Evolutionary conservation across 2,329 filamentous ascomycete genomes (phyloP), one percentile per base, ranked within the genome.

Genomic region (Talaromyces sp.): DNA sequence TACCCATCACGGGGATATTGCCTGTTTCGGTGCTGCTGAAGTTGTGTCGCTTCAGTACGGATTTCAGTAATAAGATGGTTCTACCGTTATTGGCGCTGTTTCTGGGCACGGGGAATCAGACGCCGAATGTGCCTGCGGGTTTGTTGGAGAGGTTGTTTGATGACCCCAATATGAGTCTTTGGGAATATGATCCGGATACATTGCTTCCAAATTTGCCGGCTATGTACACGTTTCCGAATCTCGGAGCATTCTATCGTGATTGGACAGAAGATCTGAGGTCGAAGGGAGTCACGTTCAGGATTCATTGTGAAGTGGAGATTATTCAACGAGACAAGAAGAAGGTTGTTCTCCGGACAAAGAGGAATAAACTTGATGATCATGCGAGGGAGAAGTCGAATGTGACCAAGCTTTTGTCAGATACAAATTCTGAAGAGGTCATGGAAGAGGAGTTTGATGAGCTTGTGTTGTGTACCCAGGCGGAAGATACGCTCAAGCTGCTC

Each of bases 21-120:
- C 86, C 80, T 0, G 87, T 92, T 70, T 87, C 86, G 66, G 75
- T 87, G 39, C 83, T 92, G 73, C 81, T 92, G 69, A 85, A 85
- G 64, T 75, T 91, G 60, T 91, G 90, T 75, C 79, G 86, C 64
- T 92, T 92, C 76, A 88, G 82, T 64, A 82, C 85, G 10, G 88
- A 90, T 63, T 93, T 92, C 72, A 85, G 85, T 16, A 88, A 92
- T 71, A 87, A 86, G 41, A 88, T 92, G 76, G 87, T 89, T 0
- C 82, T 90, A 65, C 90, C 90, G 0, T 85, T 92, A 73, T 85
- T 91, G 37, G 90, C 90, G 0, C 79, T 92, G 1, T 92, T 93
- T 72, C 80, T 92, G 0, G 90, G 90, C 0, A 92, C 90, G 0
- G 89, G 90, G 1, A 92, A 92, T 69, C 88, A 90, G 70, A 90